phyloP scores from a whole-genome alignment of 768 basidiomycete species.

The Lactarius trivialis region DNA sequence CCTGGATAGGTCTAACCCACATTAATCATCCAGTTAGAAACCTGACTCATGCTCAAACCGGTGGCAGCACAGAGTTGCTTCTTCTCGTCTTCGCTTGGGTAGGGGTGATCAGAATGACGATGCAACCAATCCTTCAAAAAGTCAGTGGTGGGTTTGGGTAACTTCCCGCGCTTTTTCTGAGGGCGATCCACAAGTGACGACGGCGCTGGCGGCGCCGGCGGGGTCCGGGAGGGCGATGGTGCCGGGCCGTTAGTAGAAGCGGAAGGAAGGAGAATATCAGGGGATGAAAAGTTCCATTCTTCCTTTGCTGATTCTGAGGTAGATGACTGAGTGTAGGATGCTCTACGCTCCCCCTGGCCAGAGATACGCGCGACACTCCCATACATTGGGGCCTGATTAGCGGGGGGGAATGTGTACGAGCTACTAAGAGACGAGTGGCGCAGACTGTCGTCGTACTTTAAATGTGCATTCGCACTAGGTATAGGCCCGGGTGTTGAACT shows the following conservation, averaged over 20 bases:
- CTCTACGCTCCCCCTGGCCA: constrained; percentile 61
- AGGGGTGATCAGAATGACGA: constrained; percentile 82
- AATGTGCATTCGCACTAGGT: constrained; percentile 31
- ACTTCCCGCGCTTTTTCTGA: constrained; percentile 77
- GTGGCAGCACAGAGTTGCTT: constrained; percentile 83
- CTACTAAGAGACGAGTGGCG: constrained; percentile 64
- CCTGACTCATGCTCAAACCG: constrained; percentile 82
- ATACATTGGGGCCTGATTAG: constrained; percentile 39
- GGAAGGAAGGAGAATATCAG: constrained; percentile 45
- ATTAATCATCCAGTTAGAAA: constrained; percentile 93
- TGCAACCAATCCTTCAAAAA: constrained; percentile 86
- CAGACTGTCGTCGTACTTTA: constrained; percentile 66
- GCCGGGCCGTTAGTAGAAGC: constrained; percentile 34
- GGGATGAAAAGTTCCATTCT: constrained; percentile 64
- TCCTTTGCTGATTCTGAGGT: constrained; percentile 47
- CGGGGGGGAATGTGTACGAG: constrained; percentile 24
- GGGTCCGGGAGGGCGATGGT: constrained; percentile 48
- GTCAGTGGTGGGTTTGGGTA: constrained; percentile 87
- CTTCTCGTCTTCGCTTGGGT: constrained; percentile 87
- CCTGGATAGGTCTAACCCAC: constrained; percentile 34
- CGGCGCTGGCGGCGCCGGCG: constrained; percentile 32
- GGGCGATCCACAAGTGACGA: constrained; percentile 69
- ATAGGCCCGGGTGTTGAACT: constrained; percentile 24
- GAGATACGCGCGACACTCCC: constrained; percentile 64
- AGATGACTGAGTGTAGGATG: constrained; percentile 29